phyloP scores from a whole-genome alignment of 768 basidiomycete genomes.

The Leccinum longicurvipes region DNA sequence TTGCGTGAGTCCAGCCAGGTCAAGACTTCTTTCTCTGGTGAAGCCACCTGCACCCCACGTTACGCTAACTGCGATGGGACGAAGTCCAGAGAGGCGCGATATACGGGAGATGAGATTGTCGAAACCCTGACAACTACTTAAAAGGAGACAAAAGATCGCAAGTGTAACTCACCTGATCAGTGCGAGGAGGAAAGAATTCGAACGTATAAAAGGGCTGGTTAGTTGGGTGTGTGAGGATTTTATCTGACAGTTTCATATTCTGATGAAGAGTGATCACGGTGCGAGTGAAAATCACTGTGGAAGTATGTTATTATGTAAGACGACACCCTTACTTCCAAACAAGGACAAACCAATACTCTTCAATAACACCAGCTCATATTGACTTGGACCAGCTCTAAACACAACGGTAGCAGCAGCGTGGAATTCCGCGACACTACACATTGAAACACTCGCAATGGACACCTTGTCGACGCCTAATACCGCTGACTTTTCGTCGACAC shows the following conservation, averaged over 20 bases:
- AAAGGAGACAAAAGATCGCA: not conserved
- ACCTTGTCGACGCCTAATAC: constrained; percentile 63
- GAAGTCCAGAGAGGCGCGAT: constrained; percentile 68
- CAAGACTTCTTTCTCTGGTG: constrained; percentile 83
- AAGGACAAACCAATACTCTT: constrained; percentile 19
- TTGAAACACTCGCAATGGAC: constrained; percentile 38
- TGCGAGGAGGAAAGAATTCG: constrained; percentile 97
- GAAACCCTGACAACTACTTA: constrained; percentile 59
- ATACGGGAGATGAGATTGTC: constrained; percentile 89
- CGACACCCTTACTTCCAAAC: constrained; percentile 28
- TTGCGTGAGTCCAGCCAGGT: constrained; percentile 78
- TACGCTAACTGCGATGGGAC: constrained; percentile 83
- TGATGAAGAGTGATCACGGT: not conserved
- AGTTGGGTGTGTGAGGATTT: constrained; percentile 47
- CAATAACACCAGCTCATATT: constrained; percentile 1
- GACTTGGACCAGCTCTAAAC: constrained; percentile 12
- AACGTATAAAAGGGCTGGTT: constrained; percentile 82
- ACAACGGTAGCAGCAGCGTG: not conserved
- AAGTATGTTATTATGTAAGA: constrained; percentile 16
- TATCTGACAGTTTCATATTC: constrained; percentile 71
- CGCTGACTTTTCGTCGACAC: constrained; percentile 82
- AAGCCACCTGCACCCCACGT: constrained; percentile 98
- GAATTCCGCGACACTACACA: not conserved
- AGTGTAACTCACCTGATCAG: constrained; percentile 61
- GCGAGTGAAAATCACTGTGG: not conserved